A percentile compares a stretch with the other conserved stretches of the same genome.
These are phyloP conservation scores for Penicillium sp. DNA, from an alignment of 2,329 filamentous ascomycete species.

Conservation along the genomic window DNA sequence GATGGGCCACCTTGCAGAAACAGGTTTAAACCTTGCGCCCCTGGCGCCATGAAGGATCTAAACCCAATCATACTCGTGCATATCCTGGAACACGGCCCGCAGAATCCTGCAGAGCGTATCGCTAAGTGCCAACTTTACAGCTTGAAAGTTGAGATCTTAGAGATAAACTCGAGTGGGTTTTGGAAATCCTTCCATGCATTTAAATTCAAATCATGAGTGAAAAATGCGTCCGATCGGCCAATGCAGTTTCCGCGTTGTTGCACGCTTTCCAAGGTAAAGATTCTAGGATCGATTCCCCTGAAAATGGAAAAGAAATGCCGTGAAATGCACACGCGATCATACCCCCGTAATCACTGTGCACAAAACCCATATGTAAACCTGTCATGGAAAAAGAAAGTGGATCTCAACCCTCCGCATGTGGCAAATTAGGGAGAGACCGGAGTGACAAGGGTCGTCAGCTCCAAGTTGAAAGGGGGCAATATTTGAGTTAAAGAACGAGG, in stretches of 20 bases:
- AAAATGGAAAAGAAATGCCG: background rate
- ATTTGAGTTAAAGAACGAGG: background rate
- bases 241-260: background rate
- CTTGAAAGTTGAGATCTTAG: background rate
- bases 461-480: background rate
- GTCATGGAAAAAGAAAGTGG: slow-evolving; percentile 4
- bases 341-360: background rate
- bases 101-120: slow-evolving; percentile 14
- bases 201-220: background rate
- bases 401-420: slow-evolving; percentile 13
- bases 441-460: background rate
- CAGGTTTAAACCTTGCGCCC: slow-evolving; percentile 5
- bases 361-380: background rate
- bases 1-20: background rate
- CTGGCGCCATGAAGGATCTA: slow-evolving; percentile 13
- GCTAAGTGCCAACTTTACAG: background rate
- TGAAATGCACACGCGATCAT: background rate
- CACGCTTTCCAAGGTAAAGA: background rate
- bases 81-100: slow-evolving; percentile 19
- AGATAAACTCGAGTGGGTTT: background rate
- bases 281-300: background rate
- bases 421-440: slow-evolving; percentile 7
- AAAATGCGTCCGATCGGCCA: background rate
- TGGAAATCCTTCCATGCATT: background rate
- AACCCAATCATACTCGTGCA: slow-evolving; percentile 7